A percentile compares a stretch with the other conserved stretches of the same genome.
Evolutionary conservation across 2,329 filamentous ascomycete species (phyloP).

Genomic region (Kalaharituber pfeilii): DNA sequence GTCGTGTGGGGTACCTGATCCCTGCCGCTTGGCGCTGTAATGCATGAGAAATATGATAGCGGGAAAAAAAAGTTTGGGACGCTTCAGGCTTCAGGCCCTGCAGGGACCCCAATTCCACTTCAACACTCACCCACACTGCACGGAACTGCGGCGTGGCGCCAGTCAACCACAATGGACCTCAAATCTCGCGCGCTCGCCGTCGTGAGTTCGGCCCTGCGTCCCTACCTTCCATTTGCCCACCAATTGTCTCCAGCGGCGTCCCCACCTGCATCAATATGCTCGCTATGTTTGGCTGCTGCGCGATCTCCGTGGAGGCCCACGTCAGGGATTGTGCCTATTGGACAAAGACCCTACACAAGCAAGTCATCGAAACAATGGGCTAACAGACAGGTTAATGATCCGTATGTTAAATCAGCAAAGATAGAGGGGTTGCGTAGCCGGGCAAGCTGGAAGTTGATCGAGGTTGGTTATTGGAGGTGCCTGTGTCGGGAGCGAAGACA

Average conservation of each 20-base stretch:
- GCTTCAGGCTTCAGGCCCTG: too few species aligned
- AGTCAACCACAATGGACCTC: background rate
- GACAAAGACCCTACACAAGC: too few species aligned
- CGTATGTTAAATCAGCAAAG: slow-evolving; percentile 55
- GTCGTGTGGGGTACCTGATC: too few species aligned
- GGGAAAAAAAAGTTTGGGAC: too few species aligned
- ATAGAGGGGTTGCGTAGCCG: slow-evolving; percentile 70
- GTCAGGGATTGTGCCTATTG: background rate
- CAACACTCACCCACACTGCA: too few species aligned
- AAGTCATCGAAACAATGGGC: slow-evolving; percentile 77
- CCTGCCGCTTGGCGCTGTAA: too few species aligned
- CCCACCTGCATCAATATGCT: background rate
- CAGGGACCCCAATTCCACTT: too few species aligned
- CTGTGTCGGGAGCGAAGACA: background rate
- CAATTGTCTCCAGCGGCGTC: background rate
- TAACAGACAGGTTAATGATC: slow-evolving; percentile 55
- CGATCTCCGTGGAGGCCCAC: background rate
- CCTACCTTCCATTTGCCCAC: background rate
- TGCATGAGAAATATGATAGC: too few species aligned
- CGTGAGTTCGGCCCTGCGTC: background rate
- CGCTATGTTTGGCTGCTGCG: background rate
- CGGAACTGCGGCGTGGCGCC: too few species aligned
- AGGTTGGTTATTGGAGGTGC: slow-evolving; percentile 31
- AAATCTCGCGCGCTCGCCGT: background rate
- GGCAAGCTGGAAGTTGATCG: slow-evolving; percentile 81